A percentile compares a stretch with the other conserved stretches of the same genome.
Evolutionary conservation across 1,284 basidiomycete species (phyloP).

Genomic region (Moesziomyces sp.): DNA sequence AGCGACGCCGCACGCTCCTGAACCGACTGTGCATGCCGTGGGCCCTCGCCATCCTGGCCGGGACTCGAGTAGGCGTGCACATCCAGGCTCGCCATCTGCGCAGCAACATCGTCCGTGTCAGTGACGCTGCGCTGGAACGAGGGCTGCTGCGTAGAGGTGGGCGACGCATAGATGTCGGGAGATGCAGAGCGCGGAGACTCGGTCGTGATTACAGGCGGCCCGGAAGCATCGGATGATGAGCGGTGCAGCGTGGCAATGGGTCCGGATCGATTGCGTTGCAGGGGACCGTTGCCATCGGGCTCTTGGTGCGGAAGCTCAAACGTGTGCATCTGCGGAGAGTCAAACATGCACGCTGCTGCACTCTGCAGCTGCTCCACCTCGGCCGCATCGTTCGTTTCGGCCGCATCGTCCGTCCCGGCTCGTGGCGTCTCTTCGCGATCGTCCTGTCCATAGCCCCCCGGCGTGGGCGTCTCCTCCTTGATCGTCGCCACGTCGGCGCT

Average conservation of each 20-base stretch:
- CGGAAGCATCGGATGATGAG: neutral
- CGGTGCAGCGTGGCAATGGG: slow-evolving; percentile 30
- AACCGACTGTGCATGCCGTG: slow-evolving; percentile 5
- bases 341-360: slow-evolving; percentile 28
- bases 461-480: slow-evolving; percentile 21
- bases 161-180: slow-evolving; percentile 24
- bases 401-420: neutral
- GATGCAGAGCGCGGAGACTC: slow-evolving; percentile 21
- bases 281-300: slow-evolving; percentile 26
- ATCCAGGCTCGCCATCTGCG: neutral
- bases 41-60: neutral
- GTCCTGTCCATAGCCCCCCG: neutral
- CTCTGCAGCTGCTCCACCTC: slow-evolving; percentile 12
- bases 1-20: slow-evolving; percentile 22
- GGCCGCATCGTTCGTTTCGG: neutral
- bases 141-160: slow-evolving; percentile 5
- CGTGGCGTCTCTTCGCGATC: neutral
- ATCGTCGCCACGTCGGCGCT: slow-evolving; percentile 17
- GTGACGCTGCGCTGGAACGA: too few relatives aligned
- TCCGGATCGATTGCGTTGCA: slow-evolving; percentile 30
- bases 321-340: slow-evolving; percentile 37
- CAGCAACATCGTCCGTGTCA: neutral
- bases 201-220: slow-evolving; percentile 22
- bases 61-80: slow-evolving; percentile 3
- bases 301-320: slow-evolving; percentile 30